A percentile compares a stretch with the other conserved stretches of the same genome.
phyloP scores from a whole-genome alignment of 1,284 basidiomycete genomes.

The Tylopilus sp. region DNA sequence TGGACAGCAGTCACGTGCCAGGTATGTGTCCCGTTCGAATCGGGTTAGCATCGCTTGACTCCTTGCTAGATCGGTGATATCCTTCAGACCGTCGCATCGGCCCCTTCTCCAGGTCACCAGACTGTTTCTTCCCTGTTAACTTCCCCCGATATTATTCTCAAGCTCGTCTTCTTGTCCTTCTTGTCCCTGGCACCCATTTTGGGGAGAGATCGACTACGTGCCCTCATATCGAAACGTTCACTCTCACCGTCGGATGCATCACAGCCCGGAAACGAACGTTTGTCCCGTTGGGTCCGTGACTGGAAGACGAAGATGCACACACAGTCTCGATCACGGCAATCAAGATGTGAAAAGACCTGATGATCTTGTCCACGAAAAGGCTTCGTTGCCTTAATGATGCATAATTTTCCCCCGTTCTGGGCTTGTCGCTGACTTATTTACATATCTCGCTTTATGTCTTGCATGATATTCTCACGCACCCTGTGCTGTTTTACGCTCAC shows the following conservation, averaged over 20 bases:
- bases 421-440: slow-evolving; percentile 24
- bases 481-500: slow-evolving; percentile 14
- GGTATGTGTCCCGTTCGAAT: slow-evolving; percentile 40
- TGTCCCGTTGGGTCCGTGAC: slow-evolving; percentile 57
- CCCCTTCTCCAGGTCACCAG: slow-evolving; percentile 63
- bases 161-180: slow-evolving; percentile 71
- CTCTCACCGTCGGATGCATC: slow-evolving; percentile 24
- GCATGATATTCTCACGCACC: slow-evolving; percentile 25
- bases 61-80: slow-evolving; percentile 72
- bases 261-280: slow-evolving; percentile 38
- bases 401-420: slow-evolving; percentile 16
- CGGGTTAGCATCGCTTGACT: slow-evolving; percentile 10
- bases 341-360: slow-evolving; percentile 43
- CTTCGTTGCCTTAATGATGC: slow-evolving; percentile 28
- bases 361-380: slow-evolving; percentile 49
- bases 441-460: slow-evolving; percentile 24
- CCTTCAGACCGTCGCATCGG: slow-evolving; percentile 71
- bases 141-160: slow-evolving; percentile 69
- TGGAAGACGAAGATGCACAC: slow-evolving; percentile 53
- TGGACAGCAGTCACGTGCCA: slow-evolving; percentile 88
- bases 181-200: slow-evolving; percentile 78
- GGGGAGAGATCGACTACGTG: slow-evolving; percentile 59
- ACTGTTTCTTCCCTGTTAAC: slow-evolving; percentile 70
- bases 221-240: slow-evolving; percentile 49
- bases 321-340: slow-evolving; percentile 44